Base-by-base conservation (phyloP, 1,139 yeast species). In the Spathaspora jeffriesii region DNA sequence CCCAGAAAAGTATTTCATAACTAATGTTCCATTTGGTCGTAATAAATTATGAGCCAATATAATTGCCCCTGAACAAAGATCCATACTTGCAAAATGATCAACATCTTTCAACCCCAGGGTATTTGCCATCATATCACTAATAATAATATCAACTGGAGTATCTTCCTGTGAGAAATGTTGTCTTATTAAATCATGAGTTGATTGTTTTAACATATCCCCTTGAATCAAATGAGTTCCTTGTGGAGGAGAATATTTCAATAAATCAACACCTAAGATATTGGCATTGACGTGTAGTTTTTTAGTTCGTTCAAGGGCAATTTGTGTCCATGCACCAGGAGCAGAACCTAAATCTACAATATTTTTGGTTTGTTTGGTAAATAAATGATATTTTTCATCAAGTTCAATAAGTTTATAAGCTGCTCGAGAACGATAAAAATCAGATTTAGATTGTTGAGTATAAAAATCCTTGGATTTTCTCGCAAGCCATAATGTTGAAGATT, bases 371-470 rank as follows among this genome's bases (percentile, higher is more conserved):
- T 78, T 73, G 47, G 68, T 68, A 63, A 93, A 84, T 2, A 93
- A 53, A 25, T 71, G 68, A 64, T 75, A 86, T 59, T 79, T 82
- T 27, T 82, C 73, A 61, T 91, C 84, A 30, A 93, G 73, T 61
- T 86, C 90, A 18, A 83, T 63, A 39, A 93, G 71, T 61, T 93
- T 93, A 69, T 81, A 92, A 0, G 98, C 98, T 0, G 99, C 99
- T 43, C 99, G 69, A 2, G 97, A 90, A 55, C 85, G 77, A 55
- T 80, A 81, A 50, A 87, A 79, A 44, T 78, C 76, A 10, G 70
- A 68, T 58, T 80, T 83, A 5, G 97, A 91, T 53, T 84, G 83
- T 46, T 78, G 73, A 3, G 90, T 76, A 63, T 74, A 89, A 40
- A 60, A 71, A 63, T 91, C 97, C 20, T 67, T 72, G 32, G 68